A percentile compares a stretch with the other conserved stretches of the same genome.
Evolutionary conservation across 2,329 filamentous ascomycete genomes (phyloP).

Genomic region (Colletotrichum tabaci): DNA sequence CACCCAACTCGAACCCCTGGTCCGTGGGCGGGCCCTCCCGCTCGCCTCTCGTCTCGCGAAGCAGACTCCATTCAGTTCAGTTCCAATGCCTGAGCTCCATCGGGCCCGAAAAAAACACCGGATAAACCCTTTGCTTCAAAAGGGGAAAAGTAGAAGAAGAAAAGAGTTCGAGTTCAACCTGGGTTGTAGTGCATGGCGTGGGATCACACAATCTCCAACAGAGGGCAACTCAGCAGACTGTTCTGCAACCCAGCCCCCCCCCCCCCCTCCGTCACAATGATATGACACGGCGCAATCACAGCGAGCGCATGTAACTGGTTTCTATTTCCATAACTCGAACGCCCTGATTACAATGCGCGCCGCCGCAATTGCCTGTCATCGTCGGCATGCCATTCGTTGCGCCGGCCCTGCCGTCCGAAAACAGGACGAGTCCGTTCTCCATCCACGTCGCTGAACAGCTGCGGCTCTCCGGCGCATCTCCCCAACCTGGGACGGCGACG

Average conservation of each 20-base stretch:
- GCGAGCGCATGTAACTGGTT: neutral
- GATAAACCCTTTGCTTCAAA: neutral
- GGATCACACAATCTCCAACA: neutral
- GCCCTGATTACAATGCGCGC: neutral
- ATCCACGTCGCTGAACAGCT: neutral
- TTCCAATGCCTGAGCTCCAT: constrained; percentile 3
- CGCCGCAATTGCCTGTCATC: constrained; percentile 3
- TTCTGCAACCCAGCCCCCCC: too few relatives aligned
- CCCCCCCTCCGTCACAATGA: neutral
- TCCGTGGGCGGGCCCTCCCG: constrained; percentile 32
- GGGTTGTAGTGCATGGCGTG: constrained; percentile 11
- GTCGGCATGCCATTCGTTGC: constrained; percentile 20
- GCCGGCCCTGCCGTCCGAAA: constrained; percentile 9
- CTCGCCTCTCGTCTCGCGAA: constrained; percentile 15
- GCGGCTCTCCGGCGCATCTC: constrained; percentile 22
- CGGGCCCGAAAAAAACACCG: neutral
- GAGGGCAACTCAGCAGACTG: neutral
- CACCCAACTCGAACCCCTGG: constrained; percentile 19
- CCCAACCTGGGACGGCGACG: constrained; percentile 24
- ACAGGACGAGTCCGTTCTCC: constrained; percentile 14
- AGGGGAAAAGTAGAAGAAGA: neutral
- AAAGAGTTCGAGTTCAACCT: neutral
- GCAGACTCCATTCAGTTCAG: neutral
- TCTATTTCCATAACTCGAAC: neutral
- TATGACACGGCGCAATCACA: neutral